phyloP scores from a whole-genome alignment of 139 green algal genomes.

The Trebouxia sp. region DNA sequence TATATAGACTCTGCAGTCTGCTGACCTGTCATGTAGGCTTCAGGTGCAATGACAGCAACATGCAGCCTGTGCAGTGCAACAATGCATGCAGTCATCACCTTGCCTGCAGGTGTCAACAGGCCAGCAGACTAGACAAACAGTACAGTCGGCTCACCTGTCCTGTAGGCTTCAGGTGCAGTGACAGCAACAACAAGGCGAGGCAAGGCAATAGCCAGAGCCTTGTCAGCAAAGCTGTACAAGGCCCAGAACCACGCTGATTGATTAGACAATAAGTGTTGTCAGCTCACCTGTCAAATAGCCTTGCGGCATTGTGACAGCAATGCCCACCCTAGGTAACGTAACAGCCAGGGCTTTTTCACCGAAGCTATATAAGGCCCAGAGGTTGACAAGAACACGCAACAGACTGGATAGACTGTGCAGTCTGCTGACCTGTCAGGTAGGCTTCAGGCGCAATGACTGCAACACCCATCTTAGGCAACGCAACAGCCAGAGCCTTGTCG shows the following conservation, averaged over 20 bases:
- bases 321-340: slow-evolving; percentile 33
- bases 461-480: slow-evolving; percentile 37
- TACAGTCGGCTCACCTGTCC: too few species aligned
- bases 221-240: slow-evolving; percentile 84
- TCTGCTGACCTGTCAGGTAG: slow-evolving; percentile 57
- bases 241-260: too few species aligned
- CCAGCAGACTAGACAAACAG: too few species aligned
- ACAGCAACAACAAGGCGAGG: too few species aligned
- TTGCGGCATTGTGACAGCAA: not conserved
- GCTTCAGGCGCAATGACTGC: slow-evolving; percentile 1
- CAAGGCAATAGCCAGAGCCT: slow-evolving; percentile 62
- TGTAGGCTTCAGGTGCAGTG: too few species aligned
- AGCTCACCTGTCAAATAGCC: too few species aligned
- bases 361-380: slow-evolving; percentile 88
- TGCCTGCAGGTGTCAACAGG: too few species aligned
- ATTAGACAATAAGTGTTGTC: too few species aligned
- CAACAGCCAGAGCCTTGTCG: slow-evolving; percentile 71
- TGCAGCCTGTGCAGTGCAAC: slow-evolving; percentile 35
- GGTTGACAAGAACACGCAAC: slow-evolving; percentile 50
- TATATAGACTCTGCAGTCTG: too few species aligned
- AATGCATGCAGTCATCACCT: too few species aligned
- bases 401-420: not conserved
- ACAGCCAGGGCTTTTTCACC: slow-evolving; percentile 72
- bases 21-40: slow-evolving; percentile 60
- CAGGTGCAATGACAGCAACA: not conserved